A percentile compares a stretch with the other conserved stretches of the same genome.
Conservation (phyloP, 192 early-diverging fungal species). For the Backusella tarrabulga region DNA sequence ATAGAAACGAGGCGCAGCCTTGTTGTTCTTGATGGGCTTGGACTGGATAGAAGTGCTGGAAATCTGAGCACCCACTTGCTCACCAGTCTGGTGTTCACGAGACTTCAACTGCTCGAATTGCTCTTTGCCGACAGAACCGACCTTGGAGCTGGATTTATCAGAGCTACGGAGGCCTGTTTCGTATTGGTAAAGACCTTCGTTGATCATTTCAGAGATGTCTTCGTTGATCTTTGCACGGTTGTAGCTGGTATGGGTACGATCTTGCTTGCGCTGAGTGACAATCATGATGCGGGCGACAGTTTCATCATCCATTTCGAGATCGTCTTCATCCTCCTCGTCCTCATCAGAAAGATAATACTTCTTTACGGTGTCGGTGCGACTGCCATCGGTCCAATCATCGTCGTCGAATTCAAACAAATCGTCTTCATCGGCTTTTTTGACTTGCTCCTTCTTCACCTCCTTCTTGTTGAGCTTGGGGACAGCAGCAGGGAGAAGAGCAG, state of each 20-base stretch:
- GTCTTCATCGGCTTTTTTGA: conserved; percentile 51
- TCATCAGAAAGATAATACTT: conserved; percentile 46
- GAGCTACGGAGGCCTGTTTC: conserved; percentile 59
- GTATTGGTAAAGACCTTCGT: conserved; percentile 92
- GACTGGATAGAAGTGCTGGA: conserved; percentile 11
- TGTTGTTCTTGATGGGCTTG: conserved; percentile 30
- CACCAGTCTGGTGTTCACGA: conserved; percentile 25
- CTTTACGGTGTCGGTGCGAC: conserved; percentile 45
- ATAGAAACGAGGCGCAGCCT: conserved; percentile 51
- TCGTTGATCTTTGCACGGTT: conserved; percentile 78
- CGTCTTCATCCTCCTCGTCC: conserved; percentile 64
- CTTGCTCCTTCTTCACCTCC: background rate
- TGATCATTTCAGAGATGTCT: conserved; percentile 91
- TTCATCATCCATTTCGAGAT: conserved; percentile 90
- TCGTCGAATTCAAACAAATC: conserved; percentile 81
- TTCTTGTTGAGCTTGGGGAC: conserved; percentile 2
- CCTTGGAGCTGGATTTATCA: conserved; percentile 49
- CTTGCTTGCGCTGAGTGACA: conserved; percentile 80
- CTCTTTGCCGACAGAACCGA: conserved; percentile 56
- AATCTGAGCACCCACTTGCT: conserved; percentile 12
- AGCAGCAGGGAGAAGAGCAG: conserved; percentile 1
- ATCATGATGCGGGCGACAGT: conserved; percentile 85
- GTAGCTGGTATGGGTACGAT: conserved; percentile 70
- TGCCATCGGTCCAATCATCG: conserved; percentile 67
- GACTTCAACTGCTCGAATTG: conserved; percentile 57